Conservation (phyloP, 2,329 filamentous ascomycete genomes). For the Colletotrichum eremochloae region DNA sequence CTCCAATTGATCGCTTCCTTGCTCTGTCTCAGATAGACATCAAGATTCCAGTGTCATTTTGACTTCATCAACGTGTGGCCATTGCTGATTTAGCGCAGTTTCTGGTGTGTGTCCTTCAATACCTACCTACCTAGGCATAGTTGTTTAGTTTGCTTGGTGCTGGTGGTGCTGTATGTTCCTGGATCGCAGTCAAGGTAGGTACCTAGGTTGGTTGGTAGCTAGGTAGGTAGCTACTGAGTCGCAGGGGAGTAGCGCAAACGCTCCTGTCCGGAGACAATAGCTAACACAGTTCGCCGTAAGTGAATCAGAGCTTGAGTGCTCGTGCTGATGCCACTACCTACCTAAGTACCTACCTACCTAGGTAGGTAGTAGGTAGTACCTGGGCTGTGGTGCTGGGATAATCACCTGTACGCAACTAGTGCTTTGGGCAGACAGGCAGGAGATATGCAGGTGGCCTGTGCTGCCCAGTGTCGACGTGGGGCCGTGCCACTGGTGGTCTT, state of each 20-base stretch:
- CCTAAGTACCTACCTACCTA: too few species aligned
- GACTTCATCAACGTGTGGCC: neutral
- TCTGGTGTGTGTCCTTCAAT: neutral
- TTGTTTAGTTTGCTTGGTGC: neutral
- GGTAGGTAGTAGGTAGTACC: too few species aligned
- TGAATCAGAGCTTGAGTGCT: constrained; percentile 3
- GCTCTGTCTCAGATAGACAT: neutral
- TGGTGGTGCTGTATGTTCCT: neutral
- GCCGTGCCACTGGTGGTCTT: constrained; percentile 22
- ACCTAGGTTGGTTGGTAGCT: neutral
- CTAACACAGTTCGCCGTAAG: neutral
- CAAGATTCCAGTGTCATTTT: neutral
- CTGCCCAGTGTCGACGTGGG: constrained; percentile 14
- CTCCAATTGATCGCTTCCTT: neutral
- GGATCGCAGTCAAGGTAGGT: neutral
- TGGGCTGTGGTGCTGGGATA: neutral
- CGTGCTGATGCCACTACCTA: neutral
- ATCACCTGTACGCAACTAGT: constrained; percentile 2
- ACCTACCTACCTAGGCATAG: neutral
- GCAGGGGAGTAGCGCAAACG: neutral
- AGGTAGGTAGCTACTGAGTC: neutral
- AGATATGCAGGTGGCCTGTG: constrained; percentile 16
- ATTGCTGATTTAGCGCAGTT: neutral
- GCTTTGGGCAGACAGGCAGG: constrained; percentile 21
- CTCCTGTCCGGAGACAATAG: neutral